Evolutionary conservation across 345 rosid species (phyloP), one percentile per base, ranked within the genome.

Genomic region (Lenwebbia sp.): DNA sequence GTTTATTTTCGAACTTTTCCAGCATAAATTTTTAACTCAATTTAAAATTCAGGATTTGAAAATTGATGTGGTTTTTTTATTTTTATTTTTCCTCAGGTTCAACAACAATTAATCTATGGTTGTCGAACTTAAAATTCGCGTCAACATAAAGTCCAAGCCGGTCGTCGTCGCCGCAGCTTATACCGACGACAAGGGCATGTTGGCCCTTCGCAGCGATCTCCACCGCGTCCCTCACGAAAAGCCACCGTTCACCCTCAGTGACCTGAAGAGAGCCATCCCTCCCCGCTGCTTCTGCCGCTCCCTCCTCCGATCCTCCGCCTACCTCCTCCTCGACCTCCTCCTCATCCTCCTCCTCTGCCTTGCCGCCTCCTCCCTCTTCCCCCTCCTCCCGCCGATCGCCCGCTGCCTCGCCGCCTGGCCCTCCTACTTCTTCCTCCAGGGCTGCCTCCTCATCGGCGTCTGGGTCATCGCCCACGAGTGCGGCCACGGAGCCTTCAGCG

Each of bases 401-500:
- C 51, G 19, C 37, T 23, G 40, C 13, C 85, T 65, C 78, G 54
- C 88, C 10, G 91, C 92, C 2, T 91, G 91, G 92, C 90, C 92
- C 2, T 25, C 89, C 58, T 91, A 89, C 83, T 85, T 90, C 89
- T 74, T 84, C 17, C 3, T 88, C 60, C 90, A 89, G 53, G 92
- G 92, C 54, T 88, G 89, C 58, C 87, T 89, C 57, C 88, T 88
- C 83, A 88, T 89, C 2, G 91, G 87, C 9, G 82, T 91, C 50
- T 85, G 88, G 90, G 92, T 89, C 54, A 19, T 89, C 9, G 88
- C 90, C 19, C 92, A 89, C 26, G 90, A 90, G 84, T 89, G 92
- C 17, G 90, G 92, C 40, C 92, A 90, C 54, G 90, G 86, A 33
- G 92, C 90, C 82, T 90, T 90, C 83, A 87, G 90, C 23, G 82